A percentile compares a stretch with the other conserved stretches of the same genome.
Evolutionary conservation across 768 basidiomycete genomes (phyloP).

Genomic region (Mycena maculata): DNA sequence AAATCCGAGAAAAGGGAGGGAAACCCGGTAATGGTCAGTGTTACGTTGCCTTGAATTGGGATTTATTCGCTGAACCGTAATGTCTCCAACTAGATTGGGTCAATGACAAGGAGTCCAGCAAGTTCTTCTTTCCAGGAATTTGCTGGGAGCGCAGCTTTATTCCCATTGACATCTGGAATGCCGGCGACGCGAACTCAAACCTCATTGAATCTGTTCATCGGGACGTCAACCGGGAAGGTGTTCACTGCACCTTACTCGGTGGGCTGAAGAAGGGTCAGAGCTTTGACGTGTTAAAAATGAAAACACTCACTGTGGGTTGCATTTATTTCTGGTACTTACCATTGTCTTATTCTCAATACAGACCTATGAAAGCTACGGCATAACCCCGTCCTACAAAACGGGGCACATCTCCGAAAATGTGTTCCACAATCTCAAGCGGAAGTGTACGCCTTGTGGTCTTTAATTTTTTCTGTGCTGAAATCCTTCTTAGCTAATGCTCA

Average conservation of each 20-base stretch:
- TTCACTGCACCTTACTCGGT: not conserved
- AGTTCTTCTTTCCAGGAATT: slow-evolving; percentile 1
- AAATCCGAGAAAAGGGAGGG: not conserved
- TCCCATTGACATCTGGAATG: slow-evolving; percentile 7
- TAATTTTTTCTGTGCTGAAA: not conserved
- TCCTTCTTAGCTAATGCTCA: not conserved
- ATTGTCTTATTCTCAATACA: not conserved
- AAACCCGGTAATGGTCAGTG: slow-evolving; percentile 1
- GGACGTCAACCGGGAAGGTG: slow-evolving; percentile 3
- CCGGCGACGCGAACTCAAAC: slow-evolving; percentile 10
- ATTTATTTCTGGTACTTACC: not conserved
- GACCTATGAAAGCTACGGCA: slow-evolving; percentile 3
- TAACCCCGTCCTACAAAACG: not conserved
- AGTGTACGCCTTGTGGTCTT: not conserved
- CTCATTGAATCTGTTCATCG: slow-evolving; percentile 15
- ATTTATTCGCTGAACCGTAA: not conserved
- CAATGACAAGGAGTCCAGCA: not conserved
- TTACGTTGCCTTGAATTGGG: no score
- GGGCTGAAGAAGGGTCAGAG: not conserved
- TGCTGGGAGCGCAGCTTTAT: slow-evolving; percentile 1
- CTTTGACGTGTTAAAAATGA: slow-evolving; percentile 2
- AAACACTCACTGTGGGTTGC: not conserved
- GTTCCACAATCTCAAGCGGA: slow-evolving; percentile 11
- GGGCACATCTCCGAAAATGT: slow-evolving; percentile 8
- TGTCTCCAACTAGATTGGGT: not conserved